Evolutionary conservation across 2,329 filamentous ascomycete genomes (phyloP), one percentile per base, ranked within the genome.

Genomic region (Colletotrichum lentis): DNA sequence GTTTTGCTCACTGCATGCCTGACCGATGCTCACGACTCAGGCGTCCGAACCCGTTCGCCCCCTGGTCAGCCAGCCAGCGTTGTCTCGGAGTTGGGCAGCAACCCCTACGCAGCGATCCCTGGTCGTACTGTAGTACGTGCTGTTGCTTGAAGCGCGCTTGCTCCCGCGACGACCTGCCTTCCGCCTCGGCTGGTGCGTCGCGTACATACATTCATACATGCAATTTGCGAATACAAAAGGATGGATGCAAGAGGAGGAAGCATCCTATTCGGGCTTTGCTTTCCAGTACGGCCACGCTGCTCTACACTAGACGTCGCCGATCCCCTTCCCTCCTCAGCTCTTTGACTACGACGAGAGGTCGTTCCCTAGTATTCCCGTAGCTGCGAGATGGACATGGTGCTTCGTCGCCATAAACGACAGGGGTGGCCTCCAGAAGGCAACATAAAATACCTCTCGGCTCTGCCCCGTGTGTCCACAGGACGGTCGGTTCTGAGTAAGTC

Each of bases 1-100:
- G 10, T 58, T 64, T 43, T 53, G 62, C 27, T 37, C 55, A 39
- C 62, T n/a, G n/a, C n/a, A n/a, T 50, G 49, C 57, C 12, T 50
- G 53, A 47, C 55, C 49, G 31, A 52, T 47, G 49, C 20, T 55
- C 55, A 46, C 65, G 61, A 68, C 50, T 68, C 65, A 68, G 50
- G 56, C 44, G 54, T 68, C 55, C 65, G 65, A 65, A 68, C 62
- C 27, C 27, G 37, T 58, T 43, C 20, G 24, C 65, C 61, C 27
- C 49, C 47, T 55, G 62, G 41, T 43, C 35, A 43, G 22, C 53
- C 31, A 68, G 43, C 35, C 7, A n/a, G n/a, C n/a, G n/a, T n/a
- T 65, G 65, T 68, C 49, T 64, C 65, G 47, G 54, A 55, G 62
- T 68, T 64, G 62, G 65, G 65, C 65, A 68, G 61, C 65, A 68